These are phyloP conservation scores for Lentinus brumalis DNA, from an alignment of 768 basidiomycete species.

Conservation along the genomic window DNA sequence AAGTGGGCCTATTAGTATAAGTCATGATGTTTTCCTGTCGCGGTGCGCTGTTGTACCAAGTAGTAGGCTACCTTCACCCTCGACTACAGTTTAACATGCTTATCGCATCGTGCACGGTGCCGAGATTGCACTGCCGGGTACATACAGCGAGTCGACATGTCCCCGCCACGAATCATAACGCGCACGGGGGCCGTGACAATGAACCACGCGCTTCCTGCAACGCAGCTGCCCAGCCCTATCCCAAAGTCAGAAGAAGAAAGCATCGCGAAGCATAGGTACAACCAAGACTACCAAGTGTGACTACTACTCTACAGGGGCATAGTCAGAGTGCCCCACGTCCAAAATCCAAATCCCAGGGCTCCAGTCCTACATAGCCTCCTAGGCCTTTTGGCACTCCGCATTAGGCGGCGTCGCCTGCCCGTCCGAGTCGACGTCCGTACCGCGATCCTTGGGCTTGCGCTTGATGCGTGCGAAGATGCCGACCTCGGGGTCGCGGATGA, in stretches of 20 bases:
- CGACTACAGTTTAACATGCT: too few species aligned
- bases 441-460: conserved; percentile 49
- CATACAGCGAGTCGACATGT: not conserved
- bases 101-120: too few species aligned
- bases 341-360: not conserved
- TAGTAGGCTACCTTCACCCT: too few species aligned
- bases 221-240: not conserved
- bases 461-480: conserved; percentile 91
- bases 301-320: not conserved
- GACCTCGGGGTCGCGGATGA: conserved; percentile 87
- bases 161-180: conserved; percentile 7
- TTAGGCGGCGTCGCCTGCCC: conserved; percentile 2
- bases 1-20: too few species aligned
- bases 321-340: not conserved
- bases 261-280: not conserved
- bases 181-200: conserved; percentile 14
- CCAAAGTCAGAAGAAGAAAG: not conserved
- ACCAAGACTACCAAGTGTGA: not conserved
- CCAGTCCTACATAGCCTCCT: not conserved
- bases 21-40: too few species aligned
- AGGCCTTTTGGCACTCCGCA: conserved; percentile 6
- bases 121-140: too few species aligned
- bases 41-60: too few species aligned
- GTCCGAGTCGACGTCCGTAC: not conserved
- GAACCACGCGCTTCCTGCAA: not conserved